Evolutionary conservation across 108 stramenopile genomes (phyloP), one percentile per base, ranked within the genome.

Genomic region (Nannochloropsis granulata): DNA sequence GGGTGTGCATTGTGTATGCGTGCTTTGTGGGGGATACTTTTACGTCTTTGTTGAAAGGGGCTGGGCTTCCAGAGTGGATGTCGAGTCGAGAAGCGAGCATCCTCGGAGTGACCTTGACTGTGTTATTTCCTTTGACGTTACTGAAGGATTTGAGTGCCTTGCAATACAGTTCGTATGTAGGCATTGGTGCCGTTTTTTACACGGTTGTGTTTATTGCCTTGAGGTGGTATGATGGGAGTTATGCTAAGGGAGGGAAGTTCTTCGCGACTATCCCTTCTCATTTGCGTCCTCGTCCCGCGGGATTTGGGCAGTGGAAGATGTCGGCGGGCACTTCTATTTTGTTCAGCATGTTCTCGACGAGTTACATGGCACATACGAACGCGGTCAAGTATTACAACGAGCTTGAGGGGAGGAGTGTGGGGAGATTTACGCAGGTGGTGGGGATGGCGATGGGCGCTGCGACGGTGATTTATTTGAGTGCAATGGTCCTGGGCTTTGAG

Each of bases 341-440:
- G 24, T 80, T 84, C 79, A 84, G 79, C 84, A 84, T 84, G 84
- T 79, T 84, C n/a, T 43, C 79, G 25, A 84, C 84, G 23, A 43
- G 79, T 21, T 84, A 43, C 79, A 84, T 84, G 84, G 79, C 79
- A 24, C 84, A 84, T 79, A 44, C 84, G 25, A 84, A 84, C 84
- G 84, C 44, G 43, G 83, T 83, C 45, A 83, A 83, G 26, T 83
- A 46, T 45, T 83, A 83, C 26, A 78, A 24, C 25, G 83, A 83
- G 71, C 83, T 83, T 2, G 24, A 83, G 83, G 45, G 44, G 23
- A 13, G 43, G 45, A 83, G 43, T 9, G 21, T 44, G 8, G 24
- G 25, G 14, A 23, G 83, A 13, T 83, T 83, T 23, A 23, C 45
- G 11, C 25, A 24, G 71, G 83, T 83, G 25, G 25, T 44, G 24